Base-by-base conservation (phyloP, 352 stramenopile genomes). In the Globisporangium uncinulatum region DNA sequence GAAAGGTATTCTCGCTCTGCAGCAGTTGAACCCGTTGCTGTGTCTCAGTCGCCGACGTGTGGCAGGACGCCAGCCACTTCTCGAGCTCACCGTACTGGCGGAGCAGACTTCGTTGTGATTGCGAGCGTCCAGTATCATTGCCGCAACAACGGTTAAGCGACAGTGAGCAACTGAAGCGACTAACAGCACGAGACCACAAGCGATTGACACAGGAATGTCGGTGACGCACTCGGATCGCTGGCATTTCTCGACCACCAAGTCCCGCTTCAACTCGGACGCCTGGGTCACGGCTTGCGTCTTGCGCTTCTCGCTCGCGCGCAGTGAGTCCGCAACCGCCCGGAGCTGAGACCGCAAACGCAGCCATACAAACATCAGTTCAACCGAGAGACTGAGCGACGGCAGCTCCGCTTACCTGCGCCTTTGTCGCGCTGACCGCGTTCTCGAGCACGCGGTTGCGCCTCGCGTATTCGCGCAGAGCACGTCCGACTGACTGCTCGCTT, bases 201-300 rank as follows among this genome's bases (percentile, higher is more conserved):
- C 43, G 19, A 49, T 14, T 3, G 17, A 5, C 20, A 11, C 36
- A 48, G 19, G 7, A 13, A 39, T 13, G 34, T 8, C 34, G 20
- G 14, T 29, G 7, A 64, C 71, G 59, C 67, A 87, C 75, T 82
- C 73, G 56, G 73, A 69, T 39, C 78, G 75, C 56, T 86, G 75
- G 36, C 73, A 83, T 29, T 68, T 65, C 52, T 85, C 75, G 52
- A 79, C 19, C n/a, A 87, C 70, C 36, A 89, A 57, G 15, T 74
- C 61, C 36, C 76, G 73, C 59, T 83, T 85, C 31, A 88, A 61
- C 34, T 52, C 60, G 32, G 62, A 61, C 17, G 62, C 72, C n/a
- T 67, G 56, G 0, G 61, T 66, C 24, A 76, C 44, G 3, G 63
- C 66, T 15, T 73, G 66, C 9, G 50, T 59, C 59, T 79, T 81